Conservation (phyloP, 2,329 filamentous ascomycete species). For the Apiospora aurea region DNA sequence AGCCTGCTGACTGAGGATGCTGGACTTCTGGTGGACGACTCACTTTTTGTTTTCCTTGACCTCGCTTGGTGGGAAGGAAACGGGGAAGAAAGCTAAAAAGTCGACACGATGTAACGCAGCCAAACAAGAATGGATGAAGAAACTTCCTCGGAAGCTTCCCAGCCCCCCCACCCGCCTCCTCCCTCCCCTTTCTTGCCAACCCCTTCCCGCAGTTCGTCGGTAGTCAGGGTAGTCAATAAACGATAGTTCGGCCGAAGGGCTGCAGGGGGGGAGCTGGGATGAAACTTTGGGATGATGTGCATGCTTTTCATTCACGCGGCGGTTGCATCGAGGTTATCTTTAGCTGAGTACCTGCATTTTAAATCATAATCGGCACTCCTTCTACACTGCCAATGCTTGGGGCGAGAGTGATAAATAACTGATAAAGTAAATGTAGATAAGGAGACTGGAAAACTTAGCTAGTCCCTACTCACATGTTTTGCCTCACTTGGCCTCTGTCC, state of each 20-base stretch:
- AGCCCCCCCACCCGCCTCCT: neutral
- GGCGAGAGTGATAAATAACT: neutral
- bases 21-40: conserved; percentile 17
- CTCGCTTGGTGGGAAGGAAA: neutral
- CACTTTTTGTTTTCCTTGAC: neutral
- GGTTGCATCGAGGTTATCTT: neutral
- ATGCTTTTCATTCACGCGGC: neutral
- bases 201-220: conserved; percentile 17
- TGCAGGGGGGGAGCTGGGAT: neutral
- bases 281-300: conserved; percentile 15
- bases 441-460: neutral
- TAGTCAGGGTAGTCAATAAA: neutral
- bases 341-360: neutral
- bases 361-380: too few species aligned
- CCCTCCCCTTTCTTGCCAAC: neutral
- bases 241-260: conserved; percentile 1
- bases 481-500: neutral
- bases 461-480: neutral
- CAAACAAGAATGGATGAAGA: neutral
- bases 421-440: neutral
- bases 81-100: neutral
- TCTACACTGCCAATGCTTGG: neutral
- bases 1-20: neutral
- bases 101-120: conserved; percentile 14
- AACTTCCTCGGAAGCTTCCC: neutral